phyloP scores from a whole-genome alignment of 1,284 basidiomycete genomes.

The Ceratorhiza oryzae-sativae region DNA sequence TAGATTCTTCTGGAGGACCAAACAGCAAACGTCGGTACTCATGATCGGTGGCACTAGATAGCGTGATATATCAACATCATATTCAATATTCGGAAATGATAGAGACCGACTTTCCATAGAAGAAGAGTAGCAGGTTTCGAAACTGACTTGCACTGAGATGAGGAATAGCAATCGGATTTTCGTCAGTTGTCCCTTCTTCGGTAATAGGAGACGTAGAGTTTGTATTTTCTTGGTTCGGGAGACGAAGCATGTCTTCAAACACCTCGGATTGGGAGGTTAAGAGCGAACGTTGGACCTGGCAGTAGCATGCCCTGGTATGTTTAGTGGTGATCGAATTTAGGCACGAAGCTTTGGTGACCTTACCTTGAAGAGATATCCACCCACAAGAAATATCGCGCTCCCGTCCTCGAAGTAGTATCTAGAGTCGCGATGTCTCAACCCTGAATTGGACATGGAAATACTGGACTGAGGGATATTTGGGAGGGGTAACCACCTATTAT shows the following conservation, averaged over 20 bases:
- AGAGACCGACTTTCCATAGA: neutral
- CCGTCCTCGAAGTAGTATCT: conserved; percentile 20
- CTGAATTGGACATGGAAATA: no score
- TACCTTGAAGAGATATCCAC: conserved; percentile 5
- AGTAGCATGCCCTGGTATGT: neutral
- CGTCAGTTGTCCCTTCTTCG: neutral
- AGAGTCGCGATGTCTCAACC: neutral
- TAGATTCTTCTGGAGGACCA: neutral
- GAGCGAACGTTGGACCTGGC: neutral
- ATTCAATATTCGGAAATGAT: no score
- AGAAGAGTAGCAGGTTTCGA: neutral
- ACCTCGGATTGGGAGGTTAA: neutral
- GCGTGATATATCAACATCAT: neutral
- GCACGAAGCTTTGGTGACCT: no score
- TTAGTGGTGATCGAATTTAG: neutral
- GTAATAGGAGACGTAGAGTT: no score
- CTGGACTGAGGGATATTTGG: no score
- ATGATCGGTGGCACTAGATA: neutral
- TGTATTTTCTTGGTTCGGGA: neutral
- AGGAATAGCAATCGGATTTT: neutral
- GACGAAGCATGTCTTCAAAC: conserved; percentile 1
- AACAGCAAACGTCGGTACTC: neutral
- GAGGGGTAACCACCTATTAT: no score
- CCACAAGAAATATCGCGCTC: conserved; percentile 6
- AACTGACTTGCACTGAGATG: neutral